Evolutionary conservation across 345 rosid species (phyloP).

Genomic region (Pistacia integerrima): DNA sequence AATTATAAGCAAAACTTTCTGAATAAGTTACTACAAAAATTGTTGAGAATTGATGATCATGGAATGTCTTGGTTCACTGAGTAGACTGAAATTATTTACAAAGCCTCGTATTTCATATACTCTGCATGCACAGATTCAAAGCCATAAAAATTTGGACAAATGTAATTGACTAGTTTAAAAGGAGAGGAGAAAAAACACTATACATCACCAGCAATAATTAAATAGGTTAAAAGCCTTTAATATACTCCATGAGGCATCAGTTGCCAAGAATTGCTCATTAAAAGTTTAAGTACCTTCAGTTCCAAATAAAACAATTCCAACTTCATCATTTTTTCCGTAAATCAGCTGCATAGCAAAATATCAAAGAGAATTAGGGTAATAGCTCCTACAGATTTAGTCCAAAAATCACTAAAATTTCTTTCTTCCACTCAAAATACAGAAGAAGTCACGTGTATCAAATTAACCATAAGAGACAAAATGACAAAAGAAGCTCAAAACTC

Average conservation of each 20-base stretch:
- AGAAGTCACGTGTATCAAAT: not conserved
- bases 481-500: not conserved
- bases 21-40: not conserved
- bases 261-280: not conserved
- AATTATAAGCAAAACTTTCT: conserved; percentile 4
- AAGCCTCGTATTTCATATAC: not conserved
- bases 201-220: not conserved
- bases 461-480: conserved; percentile 2
- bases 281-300: conserved; percentile 58
- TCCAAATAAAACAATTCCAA: conserved; percentile 81
- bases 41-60: not conserved
- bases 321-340: conserved; percentile 74
- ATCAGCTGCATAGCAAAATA: conserved; percentile 58
- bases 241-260: not conserved
- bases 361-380: not conserved
- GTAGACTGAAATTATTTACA: not conserved
- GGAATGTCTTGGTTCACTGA: not conserved
- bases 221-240: not conserved
- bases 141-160: not conserved
- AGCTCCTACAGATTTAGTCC: not conserved
- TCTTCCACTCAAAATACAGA: not conserved
- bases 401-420: not conserved
- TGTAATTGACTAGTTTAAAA: no score
- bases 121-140: not conserved
- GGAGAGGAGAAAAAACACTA: not conserved